These are phyloP conservation scores for Lentinula aciculospora DNA, from an alignment of 768 basidiomycete genomes.

Conservation along the genomic window DNA sequence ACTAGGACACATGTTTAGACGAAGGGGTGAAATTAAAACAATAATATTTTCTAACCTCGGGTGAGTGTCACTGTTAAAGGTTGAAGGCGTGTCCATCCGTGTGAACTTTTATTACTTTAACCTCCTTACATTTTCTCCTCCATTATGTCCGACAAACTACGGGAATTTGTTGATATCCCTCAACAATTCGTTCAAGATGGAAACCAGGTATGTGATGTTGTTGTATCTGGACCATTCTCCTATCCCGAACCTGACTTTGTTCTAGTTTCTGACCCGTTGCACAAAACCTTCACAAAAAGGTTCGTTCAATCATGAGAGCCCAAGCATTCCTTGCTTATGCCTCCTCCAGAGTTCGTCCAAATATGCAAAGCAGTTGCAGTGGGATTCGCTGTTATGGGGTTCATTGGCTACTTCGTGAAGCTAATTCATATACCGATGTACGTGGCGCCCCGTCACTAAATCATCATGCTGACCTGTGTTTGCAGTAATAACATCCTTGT, in stretches of 20 bases:
- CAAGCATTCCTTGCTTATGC: background rate
- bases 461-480: slow-evolving; percentile 11
- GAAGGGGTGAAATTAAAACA: slow-evolving; percentile 3
- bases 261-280: slow-evolving; percentile 92
- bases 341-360: slow-evolving; percentile 75
- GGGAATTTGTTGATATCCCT: slow-evolving; percentile 86
- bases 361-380: slow-evolving; percentile 96
- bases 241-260: slow-evolving; percentile 7
- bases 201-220: slow-evolving; percentile 63
- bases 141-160: slow-evolving; percentile 85
- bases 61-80: background rate
- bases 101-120: slow-evolving; percentile 6
- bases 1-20: slow-evolving; percentile 13
- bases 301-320: slow-evolving; percentile 23
- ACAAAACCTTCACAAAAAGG: slow-evolving; percentile 97
- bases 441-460: slow-evolving; percentile 28
- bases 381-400: slow-evolving; percentile 98
- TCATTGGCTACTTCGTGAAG: slow-evolving; percentile 98
- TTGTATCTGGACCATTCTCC: background rate
- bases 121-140: slow-evolving; percentile 16
- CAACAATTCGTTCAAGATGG: slow-evolving; percentile 92
- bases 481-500: slow-evolving; percentile 94
- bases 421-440: slow-evolving; percentile 98
- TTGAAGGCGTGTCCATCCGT: background rate
- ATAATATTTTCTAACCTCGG: slow-evolving; percentile 5